Conservation (phyloP, 306 rosid species). For the Mimosa bimucronata region DNA sequence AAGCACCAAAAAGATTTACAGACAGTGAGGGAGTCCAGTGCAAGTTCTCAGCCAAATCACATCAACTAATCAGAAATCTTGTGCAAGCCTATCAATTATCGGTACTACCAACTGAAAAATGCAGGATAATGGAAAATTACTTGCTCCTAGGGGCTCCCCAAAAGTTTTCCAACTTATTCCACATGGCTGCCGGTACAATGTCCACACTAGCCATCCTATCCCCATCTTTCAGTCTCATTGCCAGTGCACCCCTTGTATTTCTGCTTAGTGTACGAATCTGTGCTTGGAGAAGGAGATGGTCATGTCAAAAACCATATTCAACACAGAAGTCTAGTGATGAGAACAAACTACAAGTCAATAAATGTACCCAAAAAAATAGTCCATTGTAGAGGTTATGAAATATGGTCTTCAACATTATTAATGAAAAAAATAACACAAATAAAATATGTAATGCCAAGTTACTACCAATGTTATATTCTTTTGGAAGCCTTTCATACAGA, state of each 20-base stretch:
- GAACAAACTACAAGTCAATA: slow-evolving; percentile 12
- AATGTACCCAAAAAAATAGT: not conserved
- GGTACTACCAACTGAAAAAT: slow-evolving; percentile 25
- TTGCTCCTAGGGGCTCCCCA: slow-evolving; percentile 49
- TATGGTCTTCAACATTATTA: not conserved
- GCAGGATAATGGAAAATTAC: slow-evolving; percentile 49
- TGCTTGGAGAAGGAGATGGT: slow-evolving; percentile 32
- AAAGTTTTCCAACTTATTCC: slow-evolving; percentile 60
- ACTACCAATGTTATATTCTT: not conserved
- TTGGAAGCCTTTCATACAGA: not conserved
- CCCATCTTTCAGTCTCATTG: slow-evolving; percentile 82
- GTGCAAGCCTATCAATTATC: not conserved
- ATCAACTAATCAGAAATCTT: slow-evolving; percentile 5
- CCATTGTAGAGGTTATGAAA: slow-evolving; percentile 5
- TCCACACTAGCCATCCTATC: slow-evolving; percentile 96
- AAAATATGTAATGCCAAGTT: not conserved
- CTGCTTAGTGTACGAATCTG: slow-evolving; percentile 89
- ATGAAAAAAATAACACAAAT: not conserved
- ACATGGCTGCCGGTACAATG: slow-evolving; percentile 78
- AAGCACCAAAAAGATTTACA: no score
- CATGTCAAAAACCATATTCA: slow-evolving; percentile 20
- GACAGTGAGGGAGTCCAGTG: no score
- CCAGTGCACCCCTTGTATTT: slow-evolving; percentile 85
- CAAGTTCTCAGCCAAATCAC: slow-evolving; percentile 29
- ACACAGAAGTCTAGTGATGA: slow-evolving; percentile 10